phyloP scores from a whole-genome alignment of 2,329 filamentous ascomycete species.

The Zymoseptoria crescenta region DNA sequence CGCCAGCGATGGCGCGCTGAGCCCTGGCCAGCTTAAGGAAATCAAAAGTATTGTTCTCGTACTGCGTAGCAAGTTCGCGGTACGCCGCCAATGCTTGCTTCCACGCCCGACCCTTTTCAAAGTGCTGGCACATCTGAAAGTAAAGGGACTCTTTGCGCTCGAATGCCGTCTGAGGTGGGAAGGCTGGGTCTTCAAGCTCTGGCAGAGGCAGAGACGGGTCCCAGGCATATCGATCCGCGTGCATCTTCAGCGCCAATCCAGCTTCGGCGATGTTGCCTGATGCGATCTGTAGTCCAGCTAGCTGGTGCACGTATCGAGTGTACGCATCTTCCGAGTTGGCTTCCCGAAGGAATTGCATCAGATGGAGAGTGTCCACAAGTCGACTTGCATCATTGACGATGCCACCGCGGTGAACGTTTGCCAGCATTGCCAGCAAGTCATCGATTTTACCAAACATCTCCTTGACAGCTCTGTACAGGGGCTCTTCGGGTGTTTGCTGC shows the following conservation, averaged over 20 bases:
- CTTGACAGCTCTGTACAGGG: constrained; percentile 66
- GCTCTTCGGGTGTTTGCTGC: constrained; percentile 58
- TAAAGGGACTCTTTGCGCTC: constrained; percentile 89
- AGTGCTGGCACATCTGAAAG: constrained; percentile 90
- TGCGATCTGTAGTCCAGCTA: constrained; percentile 68
- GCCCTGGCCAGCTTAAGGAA: constrained; percentile 85
- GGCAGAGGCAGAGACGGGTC: constrained; percentile 61
- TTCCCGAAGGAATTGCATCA: constrained; percentile 94
- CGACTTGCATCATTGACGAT: constrained; percentile 60
- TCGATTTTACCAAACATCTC: constrained; percentile 78
- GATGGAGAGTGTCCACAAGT: constrained; percentile 76
- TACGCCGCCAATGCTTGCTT: constrained; percentile 80
- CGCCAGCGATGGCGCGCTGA: constrained; percentile 81
- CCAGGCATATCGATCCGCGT: constrained; percentile 91
- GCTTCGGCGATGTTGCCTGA: constrained; percentile 78
- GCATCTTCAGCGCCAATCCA: constrained; percentile 77
- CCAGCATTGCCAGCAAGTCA: constrained; percentile 81
- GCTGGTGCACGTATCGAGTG: constrained; percentile 87
- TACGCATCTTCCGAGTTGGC: constrained; percentile 98
- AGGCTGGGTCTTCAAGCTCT: constrained; percentile 63
- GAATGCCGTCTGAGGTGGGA: constrained; percentile 77
- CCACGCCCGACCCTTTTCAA: constrained; percentile 92
- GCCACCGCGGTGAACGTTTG: constrained; percentile 77
- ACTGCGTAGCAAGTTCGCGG: constrained; percentile 83
- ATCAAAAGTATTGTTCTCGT: constrained; percentile 82